Base-by-base conservation (phyloP, 495 filamentous ascomycete genomes). In the Stereocaulon alpinum region DNA sequence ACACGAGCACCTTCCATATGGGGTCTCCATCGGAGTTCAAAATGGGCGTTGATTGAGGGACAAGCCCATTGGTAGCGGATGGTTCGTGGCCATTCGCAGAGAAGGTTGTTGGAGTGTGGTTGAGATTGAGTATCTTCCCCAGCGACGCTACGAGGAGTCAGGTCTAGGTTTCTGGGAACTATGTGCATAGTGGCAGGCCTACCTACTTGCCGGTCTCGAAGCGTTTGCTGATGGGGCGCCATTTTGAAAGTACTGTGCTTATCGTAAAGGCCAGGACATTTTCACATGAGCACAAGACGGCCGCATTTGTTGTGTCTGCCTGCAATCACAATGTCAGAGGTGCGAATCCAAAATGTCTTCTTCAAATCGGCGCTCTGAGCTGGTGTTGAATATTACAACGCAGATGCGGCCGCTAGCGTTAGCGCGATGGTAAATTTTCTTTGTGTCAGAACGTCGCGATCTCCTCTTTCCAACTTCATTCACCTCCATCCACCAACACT, bases 191-290 rank as follows among this genome's bases (percentile, higher is more conserved):
- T 45, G 58, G 56, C 66, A 70, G 72, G 77, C 80, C 68, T 80
- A 97, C 93, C 85, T 74, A 97, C 88, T 83, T 98, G 93, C 72
- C 91, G 89, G 78, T 96, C 93, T 71, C 93, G 85, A 68, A 98
- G 80, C 61, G 89, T 89, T 74, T 83, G 80, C 58, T 85, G 79
- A 61, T 80, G 79, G 61, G 83, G 74, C 60, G 86, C 85, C 87
- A 94, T 94, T 71, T 69, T 76, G 65, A 3, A 27, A 56, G 57
- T 32, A 44, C 44, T 24, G 24, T 64, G 29, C 29, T 49, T 30
- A 61, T 40, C 41, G 49, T 64, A 52, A 37, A 60, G 64, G 55
- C 11, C n/a, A 45, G 29, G 32, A 15, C 18, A 51, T 30, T 9
- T 6, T 43, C 27, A 17, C 34, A 37, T 29, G n/a, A 34, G 20